Percentiles rank a stretch among this genome's conserved stretches.
Conservation (phyloP, 495 filamentous ascomycete genomes). For the Neurospora intermedia region DNA sequence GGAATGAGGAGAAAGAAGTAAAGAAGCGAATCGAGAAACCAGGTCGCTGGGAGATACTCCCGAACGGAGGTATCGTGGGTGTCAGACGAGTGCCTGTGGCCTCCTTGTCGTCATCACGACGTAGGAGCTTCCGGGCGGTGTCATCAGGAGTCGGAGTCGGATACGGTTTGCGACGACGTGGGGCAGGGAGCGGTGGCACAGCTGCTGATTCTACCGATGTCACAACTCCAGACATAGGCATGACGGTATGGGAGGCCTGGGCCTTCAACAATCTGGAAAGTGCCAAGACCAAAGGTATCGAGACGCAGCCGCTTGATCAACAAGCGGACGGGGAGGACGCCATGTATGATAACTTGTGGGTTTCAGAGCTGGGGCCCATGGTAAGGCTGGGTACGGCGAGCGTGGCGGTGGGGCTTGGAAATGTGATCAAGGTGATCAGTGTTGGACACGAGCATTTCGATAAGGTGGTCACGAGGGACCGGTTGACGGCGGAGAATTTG, state of each 20-base stretch:
- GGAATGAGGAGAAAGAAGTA: constrained; percentile 28
- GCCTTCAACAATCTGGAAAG: constrained; percentile 38
- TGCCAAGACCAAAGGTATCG: constrained; percentile 21
- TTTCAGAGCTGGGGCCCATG: constrained; percentile 49
- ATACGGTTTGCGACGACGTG: constrained; percentile 16
- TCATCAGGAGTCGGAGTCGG: constrained; percentile 1
- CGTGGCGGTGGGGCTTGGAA: constrained; percentile 56
- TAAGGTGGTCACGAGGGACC: constrained; percentile 10
- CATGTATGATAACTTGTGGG: constrained; percentile 37
- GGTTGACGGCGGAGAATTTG: constrained; percentile 17
- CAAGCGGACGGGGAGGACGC: constrained; percentile 9
- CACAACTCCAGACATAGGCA: constrained; percentile 8
- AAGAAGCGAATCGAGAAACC: constrained; percentile 33
- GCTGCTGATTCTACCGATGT: neutral
- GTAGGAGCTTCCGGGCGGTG: neutral
- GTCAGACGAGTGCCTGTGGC: constrained; percentile 21
- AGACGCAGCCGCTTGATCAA: constrained; percentile 26
- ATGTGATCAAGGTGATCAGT: constrained; percentile 54
- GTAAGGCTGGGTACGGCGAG: constrained; percentile 43
- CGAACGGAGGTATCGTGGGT: constrained; percentile 38
- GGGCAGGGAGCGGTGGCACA: neutral
- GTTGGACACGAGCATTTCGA: constrained; percentile 52
- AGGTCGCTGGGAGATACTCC: constrained; percentile 37
- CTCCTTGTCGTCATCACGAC: constrained; percentile 2
- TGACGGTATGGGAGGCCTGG: constrained; percentile 56